These are phyloP conservation scores for Verticillium tricorpus DNA, from an alignment of 2,329 filamentous ascomycete genomes.

Conservation along the genomic window DNA sequence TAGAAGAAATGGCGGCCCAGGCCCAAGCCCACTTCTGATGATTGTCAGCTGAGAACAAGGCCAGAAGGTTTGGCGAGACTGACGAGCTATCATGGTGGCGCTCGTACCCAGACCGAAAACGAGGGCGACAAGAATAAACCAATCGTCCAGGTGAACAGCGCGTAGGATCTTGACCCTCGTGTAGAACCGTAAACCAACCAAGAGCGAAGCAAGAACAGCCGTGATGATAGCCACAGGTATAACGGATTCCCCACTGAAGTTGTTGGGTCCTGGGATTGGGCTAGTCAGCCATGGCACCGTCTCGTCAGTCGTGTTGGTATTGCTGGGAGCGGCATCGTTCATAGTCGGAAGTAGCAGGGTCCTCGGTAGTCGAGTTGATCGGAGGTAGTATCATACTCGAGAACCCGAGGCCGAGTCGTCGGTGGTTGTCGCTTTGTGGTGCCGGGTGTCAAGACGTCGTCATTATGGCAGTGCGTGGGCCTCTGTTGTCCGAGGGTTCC, in stretches of 20 bases:
- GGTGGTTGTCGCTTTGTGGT: neutral
- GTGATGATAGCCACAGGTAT: constrained; percentile 13
- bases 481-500: neutral
- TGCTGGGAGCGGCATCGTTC: neutral
- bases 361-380: neutral
- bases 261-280: constrained; percentile 4
- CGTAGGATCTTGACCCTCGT: constrained; percentile 26
- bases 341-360: neutral
- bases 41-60: neutral
- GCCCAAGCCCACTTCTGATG: constrained; percentile 9
- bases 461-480: neutral
- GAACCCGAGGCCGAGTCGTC: neutral
- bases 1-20: constrained; percentile 8
- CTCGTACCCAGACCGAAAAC: constrained; percentile 14
- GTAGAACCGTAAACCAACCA: constrained; percentile 26
- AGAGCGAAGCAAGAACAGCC: constrained; percentile 19
- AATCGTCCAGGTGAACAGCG: constrained; percentile 28
- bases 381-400: neutral
- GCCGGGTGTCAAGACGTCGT: neutral
- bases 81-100: constrained; percentile 11
- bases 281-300: neutral
- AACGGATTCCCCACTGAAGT: constrained; percentile 11
- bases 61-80: neutral
- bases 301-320: neutral
- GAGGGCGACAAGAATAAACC: constrained; percentile 25